Evolutionary conservation across 441 rosid species (phyloP).

Genomic region (Biscutella laevigata): DNA sequence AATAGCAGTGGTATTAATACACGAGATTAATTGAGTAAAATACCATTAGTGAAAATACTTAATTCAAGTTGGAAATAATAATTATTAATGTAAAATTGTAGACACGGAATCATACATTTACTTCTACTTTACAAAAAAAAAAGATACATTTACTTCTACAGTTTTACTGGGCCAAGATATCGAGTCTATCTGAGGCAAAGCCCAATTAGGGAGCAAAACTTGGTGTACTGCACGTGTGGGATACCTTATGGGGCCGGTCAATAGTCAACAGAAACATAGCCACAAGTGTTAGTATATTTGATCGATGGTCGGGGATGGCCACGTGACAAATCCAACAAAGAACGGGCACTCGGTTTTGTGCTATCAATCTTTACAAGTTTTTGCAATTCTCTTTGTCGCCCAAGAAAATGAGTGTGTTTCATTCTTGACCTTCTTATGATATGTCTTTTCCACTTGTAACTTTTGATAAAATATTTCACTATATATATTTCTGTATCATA

Average conservation of each 20-base stretch:
- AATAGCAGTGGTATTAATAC: too few relatives aligned
- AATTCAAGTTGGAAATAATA: too few relatives aligned
- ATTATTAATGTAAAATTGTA: too few relatives aligned
- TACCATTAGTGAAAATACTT: too few relatives aligned
- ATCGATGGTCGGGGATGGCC: conserved; percentile 14
- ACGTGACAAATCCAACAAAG: conserved; percentile 28
- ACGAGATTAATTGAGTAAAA: too few relatives aligned
- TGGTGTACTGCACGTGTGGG: conserved; percentile 48
- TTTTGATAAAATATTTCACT: too few relatives aligned
- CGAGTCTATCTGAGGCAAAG: conserved; percentile 29
- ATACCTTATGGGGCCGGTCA: conserved; percentile 27
- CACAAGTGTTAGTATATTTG: conserved; percentile 40
- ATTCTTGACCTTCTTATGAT: too few relatives aligned
- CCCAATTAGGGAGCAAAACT: conserved; percentile 28
- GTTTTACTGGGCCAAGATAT: conserved; percentile 20
- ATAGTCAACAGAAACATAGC: conserved; percentile 24
- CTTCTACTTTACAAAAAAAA: too few relatives aligned
- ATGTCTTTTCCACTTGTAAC: too few relatives aligned
- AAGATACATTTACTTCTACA: conserved; percentile 5
- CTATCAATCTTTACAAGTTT: conserved; percentile 21
- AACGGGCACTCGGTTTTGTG: conserved; percentile 21
- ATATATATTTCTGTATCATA: too few relatives aligned
- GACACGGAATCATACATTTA: too few relatives aligned
- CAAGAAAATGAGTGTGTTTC: conserved; percentile 23
- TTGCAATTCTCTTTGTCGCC: conserved; percentile 25